These are phyloP conservation scores for Biscutella laevigata DNA, from an alignment of 441 rosid species.

Conservation along the genomic window DNA sequence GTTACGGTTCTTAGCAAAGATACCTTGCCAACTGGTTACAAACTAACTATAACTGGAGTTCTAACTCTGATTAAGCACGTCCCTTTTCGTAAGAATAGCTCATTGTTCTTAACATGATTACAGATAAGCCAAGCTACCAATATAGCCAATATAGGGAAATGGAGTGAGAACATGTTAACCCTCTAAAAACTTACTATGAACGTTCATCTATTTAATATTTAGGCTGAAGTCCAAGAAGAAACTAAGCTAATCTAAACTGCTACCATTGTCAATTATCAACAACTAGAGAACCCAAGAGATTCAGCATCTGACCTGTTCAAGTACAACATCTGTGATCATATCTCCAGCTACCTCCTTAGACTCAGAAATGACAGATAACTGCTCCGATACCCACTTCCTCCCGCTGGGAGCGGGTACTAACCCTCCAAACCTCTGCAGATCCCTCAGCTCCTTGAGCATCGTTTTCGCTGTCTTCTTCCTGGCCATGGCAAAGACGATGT, in stretches of 20 bases:
- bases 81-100: not conserved
- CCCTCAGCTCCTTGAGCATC: constrained; percentile 78
- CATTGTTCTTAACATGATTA: not conserved
- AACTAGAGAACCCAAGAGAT: not conserved
- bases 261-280: not conserved
- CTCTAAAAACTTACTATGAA: not conserved
- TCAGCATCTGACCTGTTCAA: constrained; percentile 68
- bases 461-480: constrained; percentile 77
- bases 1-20: not conserved
- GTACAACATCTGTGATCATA: constrained; percentile 72
- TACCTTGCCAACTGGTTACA: not conserved
- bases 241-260: constrained; percentile 1
- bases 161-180: not conserved
- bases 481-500: constrained; percentile 66
- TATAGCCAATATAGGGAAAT: not conserved
- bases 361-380: constrained; percentile 66
- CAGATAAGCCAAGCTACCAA: not conserved
- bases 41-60: not conserved
- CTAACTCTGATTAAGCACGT: not conserved
- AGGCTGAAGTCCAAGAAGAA: not conserved
- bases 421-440: constrained; percentile 70
- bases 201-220: not conserved
- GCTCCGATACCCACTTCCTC: constrained; percentile 84
- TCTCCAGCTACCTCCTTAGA: constrained; percentile 93
- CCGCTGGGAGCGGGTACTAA: constrained; percentile 40